Base-by-base conservation (phyloP, 2,329 filamentous ascomycete genomes). In the Apiospora phragmitis region DNA sequence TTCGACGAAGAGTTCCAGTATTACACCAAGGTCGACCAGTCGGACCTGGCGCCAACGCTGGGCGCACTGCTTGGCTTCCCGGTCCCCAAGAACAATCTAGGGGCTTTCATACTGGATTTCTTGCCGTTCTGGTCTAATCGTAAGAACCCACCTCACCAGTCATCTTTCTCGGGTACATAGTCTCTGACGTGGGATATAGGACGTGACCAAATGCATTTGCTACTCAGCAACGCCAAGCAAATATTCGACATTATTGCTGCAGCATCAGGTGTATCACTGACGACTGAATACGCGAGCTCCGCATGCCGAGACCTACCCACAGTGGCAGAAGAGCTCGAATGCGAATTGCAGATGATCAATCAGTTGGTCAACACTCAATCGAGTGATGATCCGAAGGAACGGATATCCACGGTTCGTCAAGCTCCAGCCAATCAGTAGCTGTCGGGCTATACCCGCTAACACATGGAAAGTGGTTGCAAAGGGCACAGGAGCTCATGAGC, bases 21-120 rank as follows among this genome's bases (percentile, higher is more conserved):
- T 79, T 98, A 98, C 79, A 86, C 85, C 42, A 90, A 85, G 69
- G 89, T 98, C n/a, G 93, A 98, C 78, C 96, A 99, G 82, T 97
- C 94, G 1, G 97, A 99, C 80, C 88, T 99, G 71, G 94, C 94
- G 0, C 95, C 96, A 1, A 98, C 95, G 0, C 84, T 99, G 29
- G 94, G 93, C 14, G 94, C 92, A 0, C 84, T 99, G 41, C 86
- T 99, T 62, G 95, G 95, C 0, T 92, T 99, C 74, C 95, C 96
- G 0, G 87, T 97, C 0, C 93, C 96, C 0, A 90, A 91, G 80
- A 99, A 99, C 78, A 98, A 94, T 73, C 84, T 99, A 0, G 96
- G 96, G 0, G 90, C 94, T 1, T 91, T 98, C 72, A 94, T 98
- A 67, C 85, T 89, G 0, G 90, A 94, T 7, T 92, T 99, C 74